Percentiles rank a stretch among this genome's conserved stretches.
Evolutionary conservation across 441 rosid species (phyloP).

Genomic region (Isatis lusitanica): DNA sequence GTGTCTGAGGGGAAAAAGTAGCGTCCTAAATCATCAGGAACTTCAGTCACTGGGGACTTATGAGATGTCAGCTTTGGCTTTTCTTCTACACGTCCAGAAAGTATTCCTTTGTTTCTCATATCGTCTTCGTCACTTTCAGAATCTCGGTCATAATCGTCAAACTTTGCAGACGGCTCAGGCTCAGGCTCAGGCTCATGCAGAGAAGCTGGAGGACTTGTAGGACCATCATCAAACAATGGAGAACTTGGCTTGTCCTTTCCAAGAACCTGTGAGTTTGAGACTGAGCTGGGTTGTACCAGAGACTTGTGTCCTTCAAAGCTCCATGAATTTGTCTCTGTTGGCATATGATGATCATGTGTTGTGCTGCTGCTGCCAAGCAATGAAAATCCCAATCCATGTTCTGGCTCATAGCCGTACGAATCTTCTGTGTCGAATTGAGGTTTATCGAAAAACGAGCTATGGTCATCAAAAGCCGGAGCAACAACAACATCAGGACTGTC

Average conservation of each 20-base stretch:
- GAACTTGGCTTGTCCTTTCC: slow-evolving; percentile 30
- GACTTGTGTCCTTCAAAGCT: slow-evolving; percentile 26
- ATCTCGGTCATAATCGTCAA: slow-evolving; percentile 54
- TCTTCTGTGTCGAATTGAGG: slow-evolving; percentile 39
- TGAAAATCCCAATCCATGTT: slow-evolving; percentile 29
- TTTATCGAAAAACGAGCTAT: slow-evolving; percentile 45
- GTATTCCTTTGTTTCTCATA: neutral
- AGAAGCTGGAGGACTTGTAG: slow-evolving; percentile 35
- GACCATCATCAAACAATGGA: slow-evolving; percentile 40
- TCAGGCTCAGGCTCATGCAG: slow-evolving; percentile 36
- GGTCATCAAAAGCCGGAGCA: slow-evolving; percentile 55
- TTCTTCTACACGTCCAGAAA: slow-evolving; percentile 17
- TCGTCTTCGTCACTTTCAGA: slow-evolving; percentile 58
- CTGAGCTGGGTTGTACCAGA: slow-evolving; percentile 26
- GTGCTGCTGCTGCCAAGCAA: slow-evolving; percentile 32
- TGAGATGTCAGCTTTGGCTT: slow-evolving; percentile 18
- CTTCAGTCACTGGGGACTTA: slow-evolving; percentile 22
- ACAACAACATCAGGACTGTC: slow-evolving; percentile 5
- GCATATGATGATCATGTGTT: slow-evolving; percentile 26
- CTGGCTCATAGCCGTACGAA: slow-evolving; percentile 25
- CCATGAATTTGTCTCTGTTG: slow-evolving; percentile 37
- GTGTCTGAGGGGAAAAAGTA: slow-evolving; percentile 26
- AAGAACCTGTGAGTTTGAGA: slow-evolving; percentile 39
- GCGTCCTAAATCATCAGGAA: slow-evolving; percentile 35
- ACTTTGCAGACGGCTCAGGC: slow-evolving; percentile 34